Percentiles rank a stretch among this genome's conserved stretches.
phyloP scores from a whole-genome alignment of 1,139 yeast species.

The Yarrowia galli region DNA sequence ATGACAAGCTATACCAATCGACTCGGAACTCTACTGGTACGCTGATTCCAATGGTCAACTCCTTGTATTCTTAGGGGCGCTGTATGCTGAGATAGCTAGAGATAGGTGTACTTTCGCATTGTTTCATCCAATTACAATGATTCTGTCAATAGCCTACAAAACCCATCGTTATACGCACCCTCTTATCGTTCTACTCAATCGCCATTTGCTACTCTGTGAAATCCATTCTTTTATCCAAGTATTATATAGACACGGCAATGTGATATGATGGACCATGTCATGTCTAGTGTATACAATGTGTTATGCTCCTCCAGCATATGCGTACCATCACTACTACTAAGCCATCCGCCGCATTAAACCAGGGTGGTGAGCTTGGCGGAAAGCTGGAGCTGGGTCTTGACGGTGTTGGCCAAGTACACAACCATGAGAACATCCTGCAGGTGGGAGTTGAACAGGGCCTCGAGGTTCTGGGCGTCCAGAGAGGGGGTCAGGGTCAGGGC shows the following conservation, averaged over 20 bases:
- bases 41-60: too few relatives aligned
- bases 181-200: too few relatives aligned
- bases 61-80: too few relatives aligned
- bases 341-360: slow-evolving; percentile 45
- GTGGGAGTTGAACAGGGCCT: slow-evolving; percentile 71
- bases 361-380: slow-evolving; percentile 75
- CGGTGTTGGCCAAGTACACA: slow-evolving; percentile 82
- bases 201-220: neutral
- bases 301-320: slow-evolving; percentile 16
- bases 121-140: too few relatives aligned
- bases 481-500: slow-evolving; percentile 70
- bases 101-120: too few relatives aligned
- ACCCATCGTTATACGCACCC: too few relatives aligned
- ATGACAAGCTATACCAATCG: neutral
- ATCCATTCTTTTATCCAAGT: slow-evolving; percentile 24
- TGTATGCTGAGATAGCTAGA: too few relatives aligned
- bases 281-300: slow-evolving; percentile 10
- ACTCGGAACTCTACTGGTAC: neutral
- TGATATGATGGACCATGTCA: neutral
- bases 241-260: slow-evolving; percentile 2
- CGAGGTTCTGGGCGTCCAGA: slow-evolving; percentile 64
- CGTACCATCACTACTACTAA: neutral
- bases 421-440: slow-evolving; percentile 84
- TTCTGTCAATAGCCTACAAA: too few relatives aligned
- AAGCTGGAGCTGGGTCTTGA: slow-evolving; percentile 83